These are phyloP conservation scores for Skeletonema tropicum DNA, from an alignment of 108 stramenopile genomes.

Conservation along the genomic window DNA sequence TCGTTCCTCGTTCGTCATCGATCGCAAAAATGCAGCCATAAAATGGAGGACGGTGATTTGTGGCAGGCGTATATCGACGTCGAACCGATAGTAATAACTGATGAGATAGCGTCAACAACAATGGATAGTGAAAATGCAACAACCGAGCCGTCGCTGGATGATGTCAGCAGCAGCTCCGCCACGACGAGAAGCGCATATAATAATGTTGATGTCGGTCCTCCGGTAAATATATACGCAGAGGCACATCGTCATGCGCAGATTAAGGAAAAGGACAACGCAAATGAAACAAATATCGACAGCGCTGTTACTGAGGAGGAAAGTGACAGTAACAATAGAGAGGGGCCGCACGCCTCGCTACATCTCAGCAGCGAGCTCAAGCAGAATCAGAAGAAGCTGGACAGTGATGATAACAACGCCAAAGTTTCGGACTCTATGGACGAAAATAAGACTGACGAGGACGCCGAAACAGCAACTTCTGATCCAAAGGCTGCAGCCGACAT, in stretches of 20 bases:
- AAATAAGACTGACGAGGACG: conserved; percentile 1
- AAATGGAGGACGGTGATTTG: neutral
- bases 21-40: neutral
- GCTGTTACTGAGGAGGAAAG: neutral
- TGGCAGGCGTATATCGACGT: neutral
- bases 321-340: neutral
- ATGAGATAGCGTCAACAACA: neutral
- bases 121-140: neutral
- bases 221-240: conserved; percentile 8
- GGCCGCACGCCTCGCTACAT: neutral
- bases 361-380: neutral
- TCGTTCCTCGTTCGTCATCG: neutral
- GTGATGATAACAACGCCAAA: neutral
- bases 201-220: conserved; percentile 8
- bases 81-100: neutral
- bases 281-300: conserved; percentile 10
- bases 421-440: neutral
- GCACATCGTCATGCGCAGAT: conserved; percentile 13
- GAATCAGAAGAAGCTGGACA: neutral
- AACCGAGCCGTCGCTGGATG: neutral
- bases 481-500: neutral
- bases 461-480: conserved; percentile 2
- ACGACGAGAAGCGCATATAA: neutral
- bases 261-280: conserved; percentile 7
- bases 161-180: neutral